Evolutionary conservation across 176 grass and related monocot genomes (phyloP), one percentile per base, ranked within the genome.

Genomic region (Metroxylon sagu): DNA sequence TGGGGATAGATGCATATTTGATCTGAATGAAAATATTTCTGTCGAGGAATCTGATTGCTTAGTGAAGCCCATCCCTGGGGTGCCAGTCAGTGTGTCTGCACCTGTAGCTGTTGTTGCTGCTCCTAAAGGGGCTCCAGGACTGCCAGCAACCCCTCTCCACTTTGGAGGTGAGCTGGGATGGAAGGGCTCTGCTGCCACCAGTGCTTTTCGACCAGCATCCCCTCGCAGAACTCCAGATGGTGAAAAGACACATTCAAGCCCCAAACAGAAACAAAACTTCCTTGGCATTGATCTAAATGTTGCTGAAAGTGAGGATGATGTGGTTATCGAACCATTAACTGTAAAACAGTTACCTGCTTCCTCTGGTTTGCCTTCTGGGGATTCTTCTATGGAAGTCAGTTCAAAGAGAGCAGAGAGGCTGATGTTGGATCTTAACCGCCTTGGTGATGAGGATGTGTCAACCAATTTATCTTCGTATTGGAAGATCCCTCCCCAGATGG

Each of bases 61-160:
- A 43, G 54, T 64, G n/a, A 84, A 77, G 74, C 69, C 73, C 4
- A 25, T 16, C 50, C 43, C 19, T 10, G 71, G 68, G 70, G 62
- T 74, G 68, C 72, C 76, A 64, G 29, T 70, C 29, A 79, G 63
- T 66, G 64, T 85, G 15, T 90, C 87, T 29, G 71, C 80, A n/a
- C 82, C 87, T 52, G 59, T 83, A 69, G 74, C 77, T 68, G 76
- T 90, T 54, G 52, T 83, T 83, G 82, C 65, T 68, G 31, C 87
- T 65, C 73, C 87, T 48, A 90, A 77, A 82, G 61, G 56, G 14
- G 54, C 87, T 59, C 69, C 72, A 70, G 72, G 69, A 30, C 72
- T 90, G 26, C 79, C 87, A 49, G 58, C 18, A 52, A 64, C 72
- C 25, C 72, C 78, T 30, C 67, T 87, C 67, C 79, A 72, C 26